Base-by-base conservation (phyloP, 805 yeast species). In the Candida vartiovaarae region DNA sequence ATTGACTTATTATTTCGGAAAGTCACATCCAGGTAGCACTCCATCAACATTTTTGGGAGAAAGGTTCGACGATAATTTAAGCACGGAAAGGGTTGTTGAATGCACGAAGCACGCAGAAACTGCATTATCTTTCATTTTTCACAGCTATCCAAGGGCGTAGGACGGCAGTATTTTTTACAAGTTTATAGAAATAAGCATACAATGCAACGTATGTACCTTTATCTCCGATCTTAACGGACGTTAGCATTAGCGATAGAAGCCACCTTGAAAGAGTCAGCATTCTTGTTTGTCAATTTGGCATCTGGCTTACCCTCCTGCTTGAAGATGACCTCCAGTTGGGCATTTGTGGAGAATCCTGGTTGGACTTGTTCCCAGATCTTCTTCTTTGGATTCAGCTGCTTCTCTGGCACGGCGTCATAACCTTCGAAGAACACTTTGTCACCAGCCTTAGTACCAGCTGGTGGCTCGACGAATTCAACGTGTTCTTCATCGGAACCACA, bases 341-440 rank as follows among this genome's bases (percentile, higher is more conserved):
- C 93, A 53, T 72, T 79, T 29, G 98, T 91, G 45, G 91, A 71
- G 74, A 93, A 90, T 48, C 75, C 73, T 41, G 97, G 98, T 74
- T 93, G 99, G 52, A 85, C 72, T 42, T 90, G 76, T 75, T 93
- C 99, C 95, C 96, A 93, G 50, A 90, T 74, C 77, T 93, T 93
- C 84, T 93, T 93, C 82, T 93, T 93, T 57, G 99, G 98, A 71
- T 91, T 91, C 67, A 93, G 74, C 61, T 82, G 91, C 59, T 86
- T 78, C 68, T 89, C 95, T 53, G 99, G 98, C 43, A 78, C 80
- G 53, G 88, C 86, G 60, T 88, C 84, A 65, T 71, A 89, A 46
- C 88, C 95, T 69, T 89, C 96, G 60, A 93, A 93, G 78, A 87
- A 91, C 50, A 93, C 75, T 73, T 89, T 90, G 67, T 93, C 99